These are phyloP conservation scores for Aspergillus aculeatinus DNA, from an alignment of 2,329 filamentous ascomycete species.

Conservation along the genomic window DNA sequence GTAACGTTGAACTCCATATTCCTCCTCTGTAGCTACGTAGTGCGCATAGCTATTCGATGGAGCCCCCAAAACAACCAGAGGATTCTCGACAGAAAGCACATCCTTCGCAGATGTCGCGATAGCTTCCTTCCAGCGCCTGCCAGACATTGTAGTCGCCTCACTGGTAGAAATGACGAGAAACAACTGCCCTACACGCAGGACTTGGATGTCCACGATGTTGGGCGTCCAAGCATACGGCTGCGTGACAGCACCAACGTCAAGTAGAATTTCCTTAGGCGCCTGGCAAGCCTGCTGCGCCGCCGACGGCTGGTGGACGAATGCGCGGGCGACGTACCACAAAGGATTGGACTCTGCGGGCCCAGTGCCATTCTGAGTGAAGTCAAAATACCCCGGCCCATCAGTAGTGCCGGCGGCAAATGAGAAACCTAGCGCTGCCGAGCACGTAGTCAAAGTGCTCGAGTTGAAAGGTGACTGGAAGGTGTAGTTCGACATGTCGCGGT, in stretches of 20 bases:
- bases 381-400: constrained; percentile 86
- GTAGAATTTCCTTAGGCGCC: constrained; percentile 74
- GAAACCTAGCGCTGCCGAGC: constrained; percentile 83
- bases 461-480: constrained; percentile 70
- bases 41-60: constrained; percentile 90
- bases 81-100: constrained; percentile 51
- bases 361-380: constrained; percentile 86
- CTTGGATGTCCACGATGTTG: constrained; percentile 87
- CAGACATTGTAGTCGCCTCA: constrained; percentile 90
- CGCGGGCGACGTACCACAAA: constrained; percentile 75
- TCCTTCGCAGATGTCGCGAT: constrained; percentile 58
- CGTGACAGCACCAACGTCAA: constrained; percentile 81
- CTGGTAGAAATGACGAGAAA: constrained; percentile 81
- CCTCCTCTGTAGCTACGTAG: constrained; percentile 75
- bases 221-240: constrained; percentile 83
- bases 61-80: constrained; percentile 79
- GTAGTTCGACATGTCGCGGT: constrained; percentile 76
- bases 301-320: constrained; percentile 68
- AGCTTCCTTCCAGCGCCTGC: constrained; percentile 78
- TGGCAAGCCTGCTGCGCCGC: constrained; percentile 74
- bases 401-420: constrained; percentile 91
- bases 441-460: constrained; percentile 64
- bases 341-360: constrained; percentile 70
- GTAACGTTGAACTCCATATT: constrained; percentile 83
- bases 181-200: constrained; percentile 79